Percentiles rank a stretch among this genome's conserved stretches.
Conservation (phyloP, 345 rosid species). For the Sonneratia alba region DNA sequence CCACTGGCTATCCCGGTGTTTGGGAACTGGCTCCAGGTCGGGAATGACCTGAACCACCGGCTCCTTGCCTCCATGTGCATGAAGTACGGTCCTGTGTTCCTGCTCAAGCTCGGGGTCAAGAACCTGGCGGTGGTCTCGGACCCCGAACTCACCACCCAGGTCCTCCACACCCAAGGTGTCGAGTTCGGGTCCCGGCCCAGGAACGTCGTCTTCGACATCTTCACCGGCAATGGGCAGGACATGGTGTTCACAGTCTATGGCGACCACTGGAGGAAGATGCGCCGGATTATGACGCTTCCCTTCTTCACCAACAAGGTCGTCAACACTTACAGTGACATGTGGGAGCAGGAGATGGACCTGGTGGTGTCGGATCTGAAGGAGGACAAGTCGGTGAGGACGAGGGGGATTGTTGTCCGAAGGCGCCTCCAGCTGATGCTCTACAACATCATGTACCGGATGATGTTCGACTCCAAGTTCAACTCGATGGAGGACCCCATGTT, state of each 20-base stretch:
- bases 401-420: slow-evolving; percentile 38
- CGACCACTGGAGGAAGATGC: slow-evolving; percentile 59
- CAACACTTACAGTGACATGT: slow-evolving; percentile 32
- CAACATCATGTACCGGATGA: slow-evolving; percentile 58
- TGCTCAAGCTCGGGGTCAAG: slow-evolving; percentile 40
- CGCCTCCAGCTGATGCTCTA: slow-evolving; percentile 55
- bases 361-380: slow-evolving; percentile 34
- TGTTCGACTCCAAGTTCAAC: slow-evolving; percentile 44
- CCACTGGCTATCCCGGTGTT: slow-evolving; percentile 42
- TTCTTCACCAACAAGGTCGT: slow-evolving; percentile 63
- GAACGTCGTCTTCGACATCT: slow-evolving; percentile 49
- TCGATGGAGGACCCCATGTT: slow-evolving; percentile 45
- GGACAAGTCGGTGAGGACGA: slow-evolving; percentile 14
- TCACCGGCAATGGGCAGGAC: slow-evolving; percentile 57
- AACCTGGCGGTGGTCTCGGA: slow-evolving; percentile 39
- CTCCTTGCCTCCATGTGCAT: slow-evolving; percentile 37
- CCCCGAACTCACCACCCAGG: slow-evolving; percentile 43
- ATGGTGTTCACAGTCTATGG: slow-evolving; percentile 65
- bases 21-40: slow-evolving; percentile 62
- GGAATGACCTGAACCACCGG: slow-evolving; percentile 54
- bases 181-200: slow-evolving; percentile 61
- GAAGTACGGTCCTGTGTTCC: slow-evolving; percentile 37
- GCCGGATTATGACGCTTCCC: slow-evolving; percentile 55
- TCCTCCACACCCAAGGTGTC: slow-evolving; percentile 48
- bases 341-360: slow-evolving; percentile 52